phyloP scores from a whole-genome alignment of 2,329 filamentous ascomycete genomes.

The Coniella vitis region DNA sequence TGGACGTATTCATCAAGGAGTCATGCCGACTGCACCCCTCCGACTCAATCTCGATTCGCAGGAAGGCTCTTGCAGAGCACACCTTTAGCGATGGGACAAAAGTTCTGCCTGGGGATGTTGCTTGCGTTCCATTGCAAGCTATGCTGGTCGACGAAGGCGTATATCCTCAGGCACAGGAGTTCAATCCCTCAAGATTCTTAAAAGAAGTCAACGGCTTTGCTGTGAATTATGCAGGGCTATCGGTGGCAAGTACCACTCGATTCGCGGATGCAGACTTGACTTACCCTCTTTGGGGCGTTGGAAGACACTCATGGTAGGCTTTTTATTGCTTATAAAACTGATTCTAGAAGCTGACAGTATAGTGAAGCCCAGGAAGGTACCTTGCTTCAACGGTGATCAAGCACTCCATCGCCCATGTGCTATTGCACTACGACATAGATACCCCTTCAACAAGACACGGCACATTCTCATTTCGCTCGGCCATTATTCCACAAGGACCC shows the following conservation, averaged over 20 bases:
- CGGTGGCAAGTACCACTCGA: not conserved
- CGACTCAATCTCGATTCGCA: not conserved
- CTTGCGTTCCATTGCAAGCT: not conserved
- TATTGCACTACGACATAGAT: too few relatives aligned
- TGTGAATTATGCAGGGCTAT: not conserved
- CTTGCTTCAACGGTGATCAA: too few relatives aligned
- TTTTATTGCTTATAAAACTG: too few relatives aligned
- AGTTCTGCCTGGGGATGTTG: not conserved
- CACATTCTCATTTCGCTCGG: too few relatives aligned
- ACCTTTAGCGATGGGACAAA: not conserved
- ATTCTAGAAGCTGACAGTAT: too few relatives aligned
- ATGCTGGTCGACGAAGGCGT: not conserved
- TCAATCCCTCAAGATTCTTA: not conserved
- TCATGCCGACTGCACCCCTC: not conserved
- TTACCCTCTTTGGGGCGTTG: not conserved
- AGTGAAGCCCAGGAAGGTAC: too few relatives aligned
- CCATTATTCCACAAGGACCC: too few relatives aligned
- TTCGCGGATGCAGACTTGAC: not conserved
- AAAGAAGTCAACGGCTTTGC: not conserved
- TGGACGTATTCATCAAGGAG: not conserved
- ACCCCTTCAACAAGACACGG: too few relatives aligned
- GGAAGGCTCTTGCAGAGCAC: not conserved
- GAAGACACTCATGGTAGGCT: not conserved
- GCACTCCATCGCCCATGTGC: too few relatives aligned
- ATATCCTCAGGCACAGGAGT: not conserved